phyloP scores from a whole-genome alignment of 257 asterid genomes.

The Solanum etuberosum region DNA sequence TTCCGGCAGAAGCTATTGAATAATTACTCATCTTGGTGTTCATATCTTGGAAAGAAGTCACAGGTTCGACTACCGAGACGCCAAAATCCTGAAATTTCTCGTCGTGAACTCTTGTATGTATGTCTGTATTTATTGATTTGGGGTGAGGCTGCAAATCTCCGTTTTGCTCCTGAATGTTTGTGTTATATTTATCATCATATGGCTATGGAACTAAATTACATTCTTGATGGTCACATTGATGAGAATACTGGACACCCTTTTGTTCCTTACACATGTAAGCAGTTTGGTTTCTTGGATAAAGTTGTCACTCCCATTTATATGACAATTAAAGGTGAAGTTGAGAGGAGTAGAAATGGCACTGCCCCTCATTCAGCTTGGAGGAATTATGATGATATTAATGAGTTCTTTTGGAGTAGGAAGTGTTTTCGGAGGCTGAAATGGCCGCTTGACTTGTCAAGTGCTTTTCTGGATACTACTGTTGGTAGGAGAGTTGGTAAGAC shows the following conservation, averaged over 20 bases:
- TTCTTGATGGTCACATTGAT: conserved; percentile 66
- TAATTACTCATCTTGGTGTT: conserved; percentile 84
- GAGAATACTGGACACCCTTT: conserved; percentile 56
- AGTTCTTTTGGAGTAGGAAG: conserved; percentile 85
- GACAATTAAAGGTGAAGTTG: conserved; percentile 64
- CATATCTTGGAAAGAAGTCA: conserved; percentile 55
- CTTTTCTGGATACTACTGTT: conserved; percentile 31
- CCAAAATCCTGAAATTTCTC: conserved; percentile 36
- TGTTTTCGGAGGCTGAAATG: conserved; percentile 72
- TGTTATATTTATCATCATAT: conserved; percentile 79
- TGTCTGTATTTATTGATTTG: conserved; percentile 62
- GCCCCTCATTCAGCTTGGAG: conserved; percentile 99
- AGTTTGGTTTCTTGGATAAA: conserved; percentile 44
- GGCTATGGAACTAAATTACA: conserved; percentile 75
- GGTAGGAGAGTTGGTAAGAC: conserved; percentile 80
- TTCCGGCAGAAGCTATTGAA: conserved; percentile 61
- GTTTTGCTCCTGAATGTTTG: conserved; percentile 79
- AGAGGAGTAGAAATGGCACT: conserved; percentile 77
- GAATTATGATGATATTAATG: conserved; percentile 90
- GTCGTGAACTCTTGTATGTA: conserved; percentile 81
- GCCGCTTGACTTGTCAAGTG: conserved; percentile 63
- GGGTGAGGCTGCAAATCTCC: conserved; percentile 89
- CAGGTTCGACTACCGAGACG: conserved; percentile 69
- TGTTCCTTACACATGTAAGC: conserved; percentile 62
- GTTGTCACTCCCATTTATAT: conserved; percentile 61